A percentile compares a stretch with the other conserved stretches of the same genome.
These are phyloP conservation scores for Fusarium anguioides DNA, from an alignment of 2,329 filamentous ascomycete species.

Conservation along the genomic window DNA sequence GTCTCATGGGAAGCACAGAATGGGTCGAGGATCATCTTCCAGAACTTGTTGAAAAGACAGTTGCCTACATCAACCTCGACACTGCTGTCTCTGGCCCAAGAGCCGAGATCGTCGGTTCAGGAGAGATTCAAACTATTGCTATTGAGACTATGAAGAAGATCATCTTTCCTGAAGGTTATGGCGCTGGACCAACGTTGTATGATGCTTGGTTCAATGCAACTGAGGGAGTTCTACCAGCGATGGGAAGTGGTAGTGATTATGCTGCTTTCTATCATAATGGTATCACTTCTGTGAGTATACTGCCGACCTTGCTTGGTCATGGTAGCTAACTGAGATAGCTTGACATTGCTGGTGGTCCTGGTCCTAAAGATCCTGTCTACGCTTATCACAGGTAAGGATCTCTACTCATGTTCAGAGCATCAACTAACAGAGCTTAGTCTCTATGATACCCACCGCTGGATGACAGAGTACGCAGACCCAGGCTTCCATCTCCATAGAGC, in stretches of 20 bases:
- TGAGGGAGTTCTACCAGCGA: constrained; percentile 26
- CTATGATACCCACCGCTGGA: constrained; percentile 58
- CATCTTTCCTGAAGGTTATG: constrained; percentile 29
- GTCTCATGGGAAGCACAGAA: constrained; percentile 30
- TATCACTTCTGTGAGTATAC: constrained; percentile 10
- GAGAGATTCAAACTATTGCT: constrained; percentile 36
- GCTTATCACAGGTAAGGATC: constrained; percentile 12
- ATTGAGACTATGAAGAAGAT: constrained; percentile 40
- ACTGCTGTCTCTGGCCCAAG: constrained; percentile 58
- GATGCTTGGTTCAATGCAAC: constrained; percentile 36
- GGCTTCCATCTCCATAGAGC: constrained; percentile 61
- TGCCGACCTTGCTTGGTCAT: rapidly evolving
- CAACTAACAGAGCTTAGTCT: not conserved
- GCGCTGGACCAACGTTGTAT: constrained; percentile 27
- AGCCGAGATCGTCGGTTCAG: constrained; percentile 48
- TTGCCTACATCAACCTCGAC: constrained; percentile 62
- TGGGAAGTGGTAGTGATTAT: constrained; percentile 30
- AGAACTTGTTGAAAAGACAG: constrained; percentile 18
- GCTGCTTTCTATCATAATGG: constrained; percentile 35
- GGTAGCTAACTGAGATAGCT: not conserved
- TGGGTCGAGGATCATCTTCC: constrained; percentile 32
- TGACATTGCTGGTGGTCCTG: constrained; percentile 30
- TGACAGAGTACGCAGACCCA: constrained; percentile 62
- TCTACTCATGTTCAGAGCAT: rapidly evolving
- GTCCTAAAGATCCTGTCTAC: constrained; percentile 26